These are phyloP conservation scores for Fusarium multiceps DNA, from an alignment of 2,329 filamentous ascomycete genomes.

Conservation along the genomic window DNA sequence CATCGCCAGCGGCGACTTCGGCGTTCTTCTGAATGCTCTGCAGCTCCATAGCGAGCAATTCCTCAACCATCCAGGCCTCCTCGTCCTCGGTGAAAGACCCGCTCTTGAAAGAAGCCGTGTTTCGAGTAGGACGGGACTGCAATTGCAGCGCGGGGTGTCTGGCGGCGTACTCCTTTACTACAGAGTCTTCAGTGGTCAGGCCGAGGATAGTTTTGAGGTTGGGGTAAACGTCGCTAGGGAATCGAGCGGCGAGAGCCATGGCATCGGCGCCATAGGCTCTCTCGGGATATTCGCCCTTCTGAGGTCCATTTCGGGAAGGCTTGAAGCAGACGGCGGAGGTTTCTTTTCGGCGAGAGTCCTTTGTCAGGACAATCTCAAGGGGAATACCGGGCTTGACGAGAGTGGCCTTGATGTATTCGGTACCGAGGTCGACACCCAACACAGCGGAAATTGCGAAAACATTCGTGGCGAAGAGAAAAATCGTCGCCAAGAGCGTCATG, in stretches of 20 bases:
- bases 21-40: constrained; percentile 92
- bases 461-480: constrained; percentile 55
- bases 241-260: constrained; percentile 84
- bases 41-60: constrained; percentile 95
- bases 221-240: constrained; percentile 92
- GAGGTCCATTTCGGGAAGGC: constrained; percentile 74
- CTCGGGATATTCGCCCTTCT: constrained; percentile 80
- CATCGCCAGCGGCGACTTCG: constrained; percentile 82
- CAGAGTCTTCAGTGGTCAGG: constrained; percentile 68
- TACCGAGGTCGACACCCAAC: constrained; percentile 92
- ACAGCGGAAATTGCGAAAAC: constrained; percentile 75
- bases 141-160: constrained; percentile 84
- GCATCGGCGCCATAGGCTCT: constrained; percentile 93
- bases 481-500: constrained; percentile 53
- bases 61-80: constrained; percentile 83
- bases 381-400: constrained; percentile 97
- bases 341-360: constrained; percentile 97
- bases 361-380: constrained; percentile 96
- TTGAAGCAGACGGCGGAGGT: constrained; percentile 93
- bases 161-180: constrained; percentile 75
- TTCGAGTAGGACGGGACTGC: constrained; percentile 67
- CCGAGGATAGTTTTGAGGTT: constrained; percentile 95
- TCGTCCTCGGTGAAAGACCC: constrained; percentile 70
- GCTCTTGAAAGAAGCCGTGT: constrained; percentile 86
- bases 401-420: constrained; percentile 95